Evolutionary conservation across 1,284 basidiomycete genomes (phyloP).

Genomic region (Sanghuangporus weigelae): DNA sequence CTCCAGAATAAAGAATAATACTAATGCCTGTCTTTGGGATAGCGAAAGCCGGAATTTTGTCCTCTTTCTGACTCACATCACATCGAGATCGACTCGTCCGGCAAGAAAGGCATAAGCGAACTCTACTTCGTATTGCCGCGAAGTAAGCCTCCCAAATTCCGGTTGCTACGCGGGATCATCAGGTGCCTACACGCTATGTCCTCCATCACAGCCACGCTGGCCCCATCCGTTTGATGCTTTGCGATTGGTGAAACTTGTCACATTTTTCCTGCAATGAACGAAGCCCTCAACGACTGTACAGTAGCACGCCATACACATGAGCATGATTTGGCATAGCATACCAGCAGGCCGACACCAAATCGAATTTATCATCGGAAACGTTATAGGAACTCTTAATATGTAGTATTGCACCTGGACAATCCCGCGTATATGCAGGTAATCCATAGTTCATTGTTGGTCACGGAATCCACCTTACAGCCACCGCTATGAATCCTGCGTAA

Average conservation of each 20-base stretch:
- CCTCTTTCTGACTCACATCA: too few relatives aligned
- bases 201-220: background rate
- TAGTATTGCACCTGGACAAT: too few relatives aligned
- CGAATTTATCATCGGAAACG: too few relatives aligned
- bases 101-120: background rate
- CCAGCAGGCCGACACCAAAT: too few relatives aligned
- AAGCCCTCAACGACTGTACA: too few relatives aligned
- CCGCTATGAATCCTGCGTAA: background rate
- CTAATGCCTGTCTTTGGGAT: too few relatives aligned
- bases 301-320: too few relatives aligned
- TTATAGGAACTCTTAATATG: too few relatives aligned
- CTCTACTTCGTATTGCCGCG: background rate
- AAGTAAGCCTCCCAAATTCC: background rate
- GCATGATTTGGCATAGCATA: too few relatives aligned
- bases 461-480: background rate
- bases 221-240: background rate
- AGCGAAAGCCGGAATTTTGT: background rate
- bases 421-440: too few relatives aligned
- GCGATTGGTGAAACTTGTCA: background rate
- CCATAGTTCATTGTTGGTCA: background rate
- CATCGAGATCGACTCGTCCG: too few relatives aligned
- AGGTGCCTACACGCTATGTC: background rate
- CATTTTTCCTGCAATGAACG: background rate
- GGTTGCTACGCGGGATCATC: background rate
- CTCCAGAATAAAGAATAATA: too few relatives aligned